A percentile compares a stretch with the other conserved stretches of the same genome.
phyloP scores from a whole-genome alignment of 1,139 yeast species.

The Ashbya aceris region DNA sequence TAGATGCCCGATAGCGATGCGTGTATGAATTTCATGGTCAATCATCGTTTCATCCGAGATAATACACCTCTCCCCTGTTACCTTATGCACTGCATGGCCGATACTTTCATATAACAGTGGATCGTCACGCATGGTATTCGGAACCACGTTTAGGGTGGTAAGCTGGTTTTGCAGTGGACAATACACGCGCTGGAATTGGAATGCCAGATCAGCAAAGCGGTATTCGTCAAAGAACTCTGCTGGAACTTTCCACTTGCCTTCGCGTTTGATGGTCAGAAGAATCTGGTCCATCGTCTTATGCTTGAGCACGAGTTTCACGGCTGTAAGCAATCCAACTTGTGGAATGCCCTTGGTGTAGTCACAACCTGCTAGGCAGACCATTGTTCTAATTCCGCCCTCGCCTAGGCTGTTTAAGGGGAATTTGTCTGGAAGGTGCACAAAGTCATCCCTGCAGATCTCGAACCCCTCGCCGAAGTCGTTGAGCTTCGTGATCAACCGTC shows the following conservation, averaged over 20 bases:
- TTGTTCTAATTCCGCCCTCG: conserved; percentile 53
- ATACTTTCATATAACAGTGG: conserved; percentile 50
- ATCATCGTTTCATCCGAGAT: conserved; percentile 31
- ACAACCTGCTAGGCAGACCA: conserved; percentile 90
- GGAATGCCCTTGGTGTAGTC: conserved; percentile 87
- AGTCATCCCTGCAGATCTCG: conserved; percentile 52
- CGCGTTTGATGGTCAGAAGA: conserved; percentile 48
- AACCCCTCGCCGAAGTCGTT: conserved; percentile 69
- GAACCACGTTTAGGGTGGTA: conserved; percentile 51
- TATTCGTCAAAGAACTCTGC: conserved; percentile 51
- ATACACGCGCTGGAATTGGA: conserved; percentile 78
- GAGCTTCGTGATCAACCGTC: conserved; percentile 65
- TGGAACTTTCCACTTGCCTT: conserved; percentile 53
- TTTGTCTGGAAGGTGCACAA: conserved; percentile 33
- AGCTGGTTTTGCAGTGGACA: conserved; percentile 47
- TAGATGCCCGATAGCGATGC: conserved; percentile 55
- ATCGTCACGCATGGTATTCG: conserved; percentile 31
- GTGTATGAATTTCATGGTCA: conserved; percentile 38
- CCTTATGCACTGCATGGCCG: conserved; percentile 37
- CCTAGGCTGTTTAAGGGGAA: conserved; percentile 43
- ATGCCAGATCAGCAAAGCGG: conserved; percentile 64
- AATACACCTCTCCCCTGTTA: conserved; percentile 13
- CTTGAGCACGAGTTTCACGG: conserved; percentile 52
- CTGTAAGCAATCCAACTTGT: conserved; percentile 72
- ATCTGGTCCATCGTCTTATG: conserved; percentile 46